Conservation (phyloP, 1,284 basidiomycete genomes). For the Agroathelia rolfsii region DNA sequence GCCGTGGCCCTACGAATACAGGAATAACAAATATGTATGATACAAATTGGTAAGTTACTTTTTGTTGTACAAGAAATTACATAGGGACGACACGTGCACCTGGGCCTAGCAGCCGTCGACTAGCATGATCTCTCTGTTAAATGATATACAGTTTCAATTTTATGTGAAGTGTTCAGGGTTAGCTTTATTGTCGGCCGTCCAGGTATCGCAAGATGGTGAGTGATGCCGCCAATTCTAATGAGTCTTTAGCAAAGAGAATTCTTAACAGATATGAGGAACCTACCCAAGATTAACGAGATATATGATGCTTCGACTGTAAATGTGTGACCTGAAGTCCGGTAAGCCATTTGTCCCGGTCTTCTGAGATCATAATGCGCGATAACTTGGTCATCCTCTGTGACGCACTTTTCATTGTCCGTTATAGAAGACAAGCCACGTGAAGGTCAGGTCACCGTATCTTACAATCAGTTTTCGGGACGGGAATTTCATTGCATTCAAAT, state of each 20-base stretch:
- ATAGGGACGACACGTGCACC: too few species aligned
- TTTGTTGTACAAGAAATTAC: too few species aligned
- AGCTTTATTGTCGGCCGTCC: too few species aligned
- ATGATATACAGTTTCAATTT: too few species aligned
- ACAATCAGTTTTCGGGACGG: conserved; percentile 2
- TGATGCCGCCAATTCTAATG: conserved; percentile 51
- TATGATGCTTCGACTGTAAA: conserved; percentile 52
- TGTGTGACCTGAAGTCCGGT: conserved; percentile 55
- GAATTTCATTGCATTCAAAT: conserved; percentile 4
- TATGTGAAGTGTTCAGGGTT: too few species aligned
- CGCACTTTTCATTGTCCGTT: conserved; percentile 47
- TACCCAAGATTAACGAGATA: conserved; percentile 45
- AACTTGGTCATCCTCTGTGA: conserved; percentile 39
- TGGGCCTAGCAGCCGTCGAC: too few species aligned
- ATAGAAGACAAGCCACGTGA: too few species aligned
- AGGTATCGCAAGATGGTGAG: conserved; percentile 60
- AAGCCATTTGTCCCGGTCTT: conserved; percentile 38
- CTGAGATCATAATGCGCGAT: conserved; percentile 55
- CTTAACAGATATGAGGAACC: too few species aligned
- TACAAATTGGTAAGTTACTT: too few species aligned
- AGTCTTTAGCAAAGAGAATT: conserved; percentile 8
- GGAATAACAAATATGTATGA: too few species aligned
- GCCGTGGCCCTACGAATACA: too few species aligned
- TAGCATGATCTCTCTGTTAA: too few species aligned
- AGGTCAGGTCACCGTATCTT: conserved; percentile 8